Evolutionary conservation across 78 protist genomes (phyloP).

Genomic region (Chrysochromulina tobinii): DNA sequence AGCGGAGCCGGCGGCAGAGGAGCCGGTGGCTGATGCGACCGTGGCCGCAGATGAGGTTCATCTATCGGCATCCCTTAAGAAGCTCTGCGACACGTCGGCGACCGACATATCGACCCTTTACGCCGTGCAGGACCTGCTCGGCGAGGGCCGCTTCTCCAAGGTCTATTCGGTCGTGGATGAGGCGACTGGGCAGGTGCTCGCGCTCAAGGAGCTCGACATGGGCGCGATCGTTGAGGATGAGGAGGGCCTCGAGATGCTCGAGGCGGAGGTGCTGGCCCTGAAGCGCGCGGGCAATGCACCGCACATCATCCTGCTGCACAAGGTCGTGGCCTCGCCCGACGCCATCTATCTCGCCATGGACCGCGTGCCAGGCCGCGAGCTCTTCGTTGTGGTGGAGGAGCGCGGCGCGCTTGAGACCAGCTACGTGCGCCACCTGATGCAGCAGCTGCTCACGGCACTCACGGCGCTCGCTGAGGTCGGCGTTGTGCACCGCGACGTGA

Average conservation of each 20-base stretch:
- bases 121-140: not conserved
- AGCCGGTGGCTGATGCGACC: no score
- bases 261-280: not conserved
- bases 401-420: not conserved
- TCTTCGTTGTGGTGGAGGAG: not conserved
- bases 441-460: not conserved
- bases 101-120: not conserved
- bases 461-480: not conserved
- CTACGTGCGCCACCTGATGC: not conserved
- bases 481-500: not conserved
- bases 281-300: not conserved
- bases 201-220: not conserved
- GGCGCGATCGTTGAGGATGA: not conserved
- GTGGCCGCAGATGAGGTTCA: no score
- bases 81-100: no score
- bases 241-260: slow-evolving; percentile 1
- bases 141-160: not conserved
- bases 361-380: not conserved
- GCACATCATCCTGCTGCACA: not conserved
- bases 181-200: not conserved
- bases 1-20: no score
- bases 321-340: not conserved
- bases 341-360: not conserved
- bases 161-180: not conserved
- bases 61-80: no score